Percentiles rank a stretch among this genome's conserved stretches.
phyloP scores from a whole-genome alignment of 129 eudicot genomes.

The Sambucus nigra region DNA sequence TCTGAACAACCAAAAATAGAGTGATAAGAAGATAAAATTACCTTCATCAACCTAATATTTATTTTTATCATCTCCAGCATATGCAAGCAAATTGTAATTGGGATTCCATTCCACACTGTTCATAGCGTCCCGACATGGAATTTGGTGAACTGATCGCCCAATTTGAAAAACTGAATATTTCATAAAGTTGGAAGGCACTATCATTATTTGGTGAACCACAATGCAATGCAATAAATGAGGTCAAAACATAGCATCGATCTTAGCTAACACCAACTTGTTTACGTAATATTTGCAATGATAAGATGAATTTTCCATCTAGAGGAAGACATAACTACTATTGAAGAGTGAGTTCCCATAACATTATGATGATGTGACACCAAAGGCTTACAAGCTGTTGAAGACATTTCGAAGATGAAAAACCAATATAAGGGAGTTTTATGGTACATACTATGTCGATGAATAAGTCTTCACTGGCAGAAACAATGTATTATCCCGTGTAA shows the following conservation, averaged over 20 bases:
- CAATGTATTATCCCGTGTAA: slow-evolving; percentile 91
- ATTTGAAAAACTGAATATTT: slow-evolving; percentile 66
- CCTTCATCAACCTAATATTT: slow-evolving; percentile 99
- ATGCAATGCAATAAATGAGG: not conserved
- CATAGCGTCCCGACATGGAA: slow-evolving; percentile 98
- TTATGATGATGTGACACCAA: not conserved
- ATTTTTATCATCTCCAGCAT: slow-evolving; percentile 97
- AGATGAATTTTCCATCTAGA: too few species aligned
- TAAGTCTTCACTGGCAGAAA: slow-evolving; percentile 96
- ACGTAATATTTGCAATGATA: too few species aligned
- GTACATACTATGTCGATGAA: slow-evolving; percentile 84
- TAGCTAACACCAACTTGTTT: too few species aligned
- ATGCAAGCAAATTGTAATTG: slow-evolving; percentile 83
- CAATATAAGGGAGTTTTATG: not conserved
- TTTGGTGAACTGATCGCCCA: slow-evolving; percentile 94
- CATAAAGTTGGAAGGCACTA: slow-evolving; percentile 9
- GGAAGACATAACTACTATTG: too few species aligned
- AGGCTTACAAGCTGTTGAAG: not conserved
- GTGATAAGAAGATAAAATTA: slow-evolving; percentile 7
- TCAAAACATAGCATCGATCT: not conserved
- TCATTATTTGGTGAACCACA: not conserved
- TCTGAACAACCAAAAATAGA: not conserved
- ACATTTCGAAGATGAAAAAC: too few species aligned
- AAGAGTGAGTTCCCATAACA: too few species aligned
- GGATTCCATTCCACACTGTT: slow-evolving; percentile 99